phyloP scores from a whole-genome alignment of 202 grass and related monocot genomes.

The Zoysia matrella region DNA sequence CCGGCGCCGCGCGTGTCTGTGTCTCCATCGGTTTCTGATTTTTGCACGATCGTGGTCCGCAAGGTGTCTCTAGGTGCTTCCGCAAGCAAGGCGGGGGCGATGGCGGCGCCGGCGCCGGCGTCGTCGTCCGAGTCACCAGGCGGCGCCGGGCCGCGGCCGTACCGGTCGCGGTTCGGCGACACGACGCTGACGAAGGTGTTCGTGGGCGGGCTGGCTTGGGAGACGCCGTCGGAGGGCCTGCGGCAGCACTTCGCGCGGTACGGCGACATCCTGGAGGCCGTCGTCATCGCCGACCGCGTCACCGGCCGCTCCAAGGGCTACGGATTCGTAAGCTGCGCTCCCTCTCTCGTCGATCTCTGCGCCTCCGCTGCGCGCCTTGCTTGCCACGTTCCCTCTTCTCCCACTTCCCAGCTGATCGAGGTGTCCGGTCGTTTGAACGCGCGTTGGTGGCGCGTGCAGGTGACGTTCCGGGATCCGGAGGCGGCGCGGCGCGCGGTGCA shows the following conservation, averaged over 20 bases:
- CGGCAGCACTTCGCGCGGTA: slow-evolving; percentile 77
- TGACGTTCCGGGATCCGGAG: slow-evolving; percentile 87
- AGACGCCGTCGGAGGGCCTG: slow-evolving; percentile 77
- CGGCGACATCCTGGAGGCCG: slow-evolving; percentile 97
- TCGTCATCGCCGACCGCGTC: slow-evolving; percentile 80
- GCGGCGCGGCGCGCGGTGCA: slow-evolving; percentile 74
- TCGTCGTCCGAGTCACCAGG: slow-evolving; percentile 32
- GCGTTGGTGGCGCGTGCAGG: slow-evolving; percentile 39
- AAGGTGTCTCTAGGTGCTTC: not conserved
- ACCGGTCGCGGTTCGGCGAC: slow-evolving; percentile 79
- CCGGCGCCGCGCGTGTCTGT: not conserved
- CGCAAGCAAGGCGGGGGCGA: not conserved
- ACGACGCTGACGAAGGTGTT: slow-evolving; percentile 92
- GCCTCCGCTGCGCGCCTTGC: not conserved
- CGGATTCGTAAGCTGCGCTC: slow-evolving; percentile 75
- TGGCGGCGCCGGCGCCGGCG: slow-evolving; percentile 53
- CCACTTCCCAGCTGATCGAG: too few species aligned
- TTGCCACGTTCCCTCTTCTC: not conserved
- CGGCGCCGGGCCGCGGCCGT: slow-evolving; percentile 27
- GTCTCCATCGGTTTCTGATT: not conserved
- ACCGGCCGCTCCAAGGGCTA: slow-evolving; percentile 96
- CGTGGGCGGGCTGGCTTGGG: slow-evolving; percentile 93
- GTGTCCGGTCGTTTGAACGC: not conserved
- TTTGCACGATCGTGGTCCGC: not conserved
- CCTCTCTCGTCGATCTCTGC: not conserved